Base-by-base conservation (phyloP, 306 rosid genomes). In the Dalbergia cultrata region DNA sequence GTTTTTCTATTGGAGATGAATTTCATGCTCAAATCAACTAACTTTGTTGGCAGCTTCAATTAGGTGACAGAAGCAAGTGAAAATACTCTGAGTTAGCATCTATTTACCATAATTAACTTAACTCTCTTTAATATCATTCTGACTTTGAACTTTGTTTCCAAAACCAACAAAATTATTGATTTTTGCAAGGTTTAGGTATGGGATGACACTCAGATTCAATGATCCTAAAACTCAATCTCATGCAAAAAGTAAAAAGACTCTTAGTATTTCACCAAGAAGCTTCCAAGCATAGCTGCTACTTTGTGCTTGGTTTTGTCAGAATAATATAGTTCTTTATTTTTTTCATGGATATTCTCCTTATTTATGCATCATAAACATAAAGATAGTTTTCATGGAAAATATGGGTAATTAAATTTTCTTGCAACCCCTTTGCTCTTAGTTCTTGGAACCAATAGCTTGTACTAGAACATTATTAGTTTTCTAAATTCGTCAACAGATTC, bases 401-500 rank as follows among this genome's bases (percentile, higher is more conserved):
- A 61, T 50, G 58, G 44, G 21, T 70, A 18, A 76, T 41, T 62
- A 52, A 2, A 8, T 49, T 62, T 13, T 62, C 61, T 49, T 18
- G 18, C 14, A 6, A 14, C 31, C 26, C 41, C 10, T 52, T 19
- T 60, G n/a, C 11, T 12, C 41, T 52, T 53, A 9, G 68, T 43
- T 76, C 22, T 77, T 60, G 33, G 16, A 43, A 69, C 35, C 13
- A 35, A 59, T 31, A 61, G 13, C 16, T 49, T 52, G 76, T 41
- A 52, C 11, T 71, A n/a, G 59, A 76, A 79, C 61, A 81, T 49
- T 87, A 65, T 78, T 70, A 3, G 45, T 76, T 66, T 65, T 64
- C 66, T 45, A 19, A 61, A 67, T 78, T 60, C 56, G 64, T 76
- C 9, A 39, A 50, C 90, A 95, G 99, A 85, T 95, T 84, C 99